These are phyloP conservation scores for Leccinum subgranulosum DNA, from an alignment of 768 basidiomycete genomes.

Conservation along the genomic window DNA sequence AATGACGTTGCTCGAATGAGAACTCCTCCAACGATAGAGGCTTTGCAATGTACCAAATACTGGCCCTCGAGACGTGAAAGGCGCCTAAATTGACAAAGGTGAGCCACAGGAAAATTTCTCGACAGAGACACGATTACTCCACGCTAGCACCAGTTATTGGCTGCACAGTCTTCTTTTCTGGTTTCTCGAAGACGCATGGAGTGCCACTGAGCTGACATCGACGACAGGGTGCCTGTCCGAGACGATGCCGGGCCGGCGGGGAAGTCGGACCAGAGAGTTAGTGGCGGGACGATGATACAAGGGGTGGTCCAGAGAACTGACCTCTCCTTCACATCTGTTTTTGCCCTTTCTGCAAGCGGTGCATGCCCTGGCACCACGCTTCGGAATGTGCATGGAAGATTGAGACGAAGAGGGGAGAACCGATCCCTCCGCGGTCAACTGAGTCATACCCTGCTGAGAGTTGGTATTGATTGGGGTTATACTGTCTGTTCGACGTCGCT, in stretches of 20 bases:
- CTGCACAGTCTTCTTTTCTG: constrained; percentile 78
- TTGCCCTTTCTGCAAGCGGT: constrained; percentile 89
- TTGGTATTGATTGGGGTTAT: constrained; percentile 12
- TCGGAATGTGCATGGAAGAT: constrained; percentile 66
- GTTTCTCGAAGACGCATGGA: constrained; percentile 85
- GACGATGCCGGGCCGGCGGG: constrained; percentile 68
- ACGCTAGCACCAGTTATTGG: constrained; percentile 60
- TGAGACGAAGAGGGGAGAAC: constrained; percentile 27
- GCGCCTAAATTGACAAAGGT: constrained; percentile 47
- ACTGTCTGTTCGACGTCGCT: constrained; percentile 54
- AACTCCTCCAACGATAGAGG: not conserved
- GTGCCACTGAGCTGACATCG: constrained; percentile 82
- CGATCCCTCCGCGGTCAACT: constrained; percentile 35
- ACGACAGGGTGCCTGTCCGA: constrained; percentile 78
- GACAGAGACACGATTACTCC: constrained; percentile 51
- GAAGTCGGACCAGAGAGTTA: constrained; percentile 62
- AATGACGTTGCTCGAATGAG: constrained; percentile 1
- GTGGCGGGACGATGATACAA: constrained; percentile 41
- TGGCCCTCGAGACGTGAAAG: constrained; percentile 83
- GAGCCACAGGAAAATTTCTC: constrained; percentile 9
- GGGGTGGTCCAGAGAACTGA: constrained; percentile 38
- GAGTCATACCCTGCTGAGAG: constrained; percentile 28
- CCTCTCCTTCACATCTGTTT: constrained; percentile 93
- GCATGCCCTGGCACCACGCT: constrained; percentile 86
- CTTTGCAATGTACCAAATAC: constrained; percentile 55